Percentiles rank a stretch among this genome's conserved stretches.
Evolutionary conservation across 1,284 basidiomycete genomes (phyloP).

Genomic region (Sporisorium reilianum): DNA sequence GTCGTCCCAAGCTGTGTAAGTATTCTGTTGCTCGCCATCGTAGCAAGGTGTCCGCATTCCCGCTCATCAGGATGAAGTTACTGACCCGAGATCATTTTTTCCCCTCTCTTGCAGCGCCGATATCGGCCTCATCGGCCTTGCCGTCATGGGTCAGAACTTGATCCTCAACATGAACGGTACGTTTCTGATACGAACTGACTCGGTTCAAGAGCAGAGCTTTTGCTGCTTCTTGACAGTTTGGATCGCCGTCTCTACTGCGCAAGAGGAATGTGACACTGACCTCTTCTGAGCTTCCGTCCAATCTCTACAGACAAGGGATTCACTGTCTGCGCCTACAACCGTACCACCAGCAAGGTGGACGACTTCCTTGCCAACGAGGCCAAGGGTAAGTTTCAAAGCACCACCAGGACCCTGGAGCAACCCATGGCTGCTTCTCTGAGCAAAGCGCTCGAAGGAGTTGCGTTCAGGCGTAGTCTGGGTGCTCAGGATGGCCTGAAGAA

Average conservation of each 20-base stretch:
- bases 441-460: not conserved
- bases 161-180: constrained; percentile 69
- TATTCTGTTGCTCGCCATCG: constrained; percentile 2
- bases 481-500: not conserved
- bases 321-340: constrained; percentile 96
- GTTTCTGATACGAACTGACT: constrained; percentile 11
- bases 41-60: not conserved
- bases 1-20: constrained; percentile 60
- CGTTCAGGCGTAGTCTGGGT: not conserved
- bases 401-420: not conserved
- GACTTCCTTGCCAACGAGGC: constrained; percentile 95
- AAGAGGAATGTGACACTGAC: constrained; percentile 10
- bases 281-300: not conserved
- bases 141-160: constrained; percentile 69
- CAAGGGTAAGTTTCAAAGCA: constrained; percentile 78
- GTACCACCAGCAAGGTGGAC: constrained; percentile 96
- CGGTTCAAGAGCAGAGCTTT: not conserved
- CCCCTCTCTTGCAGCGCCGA: constrained; percentile 53
- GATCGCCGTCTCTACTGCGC: too few species aligned
- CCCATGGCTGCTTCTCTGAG: not conserved
- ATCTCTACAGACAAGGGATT: constrained; percentile 86
- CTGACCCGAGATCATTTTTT: constrained; percentile 11
- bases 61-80: not conserved
- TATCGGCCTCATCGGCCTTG: constrained; percentile 69
- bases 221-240: not conserved